A percentile compares a stretch with the other conserved stretches of the same genome.
phyloP scores from a whole-genome alignment of 345 rosid genomes.

The Ceriops zippeliana region DNA sequence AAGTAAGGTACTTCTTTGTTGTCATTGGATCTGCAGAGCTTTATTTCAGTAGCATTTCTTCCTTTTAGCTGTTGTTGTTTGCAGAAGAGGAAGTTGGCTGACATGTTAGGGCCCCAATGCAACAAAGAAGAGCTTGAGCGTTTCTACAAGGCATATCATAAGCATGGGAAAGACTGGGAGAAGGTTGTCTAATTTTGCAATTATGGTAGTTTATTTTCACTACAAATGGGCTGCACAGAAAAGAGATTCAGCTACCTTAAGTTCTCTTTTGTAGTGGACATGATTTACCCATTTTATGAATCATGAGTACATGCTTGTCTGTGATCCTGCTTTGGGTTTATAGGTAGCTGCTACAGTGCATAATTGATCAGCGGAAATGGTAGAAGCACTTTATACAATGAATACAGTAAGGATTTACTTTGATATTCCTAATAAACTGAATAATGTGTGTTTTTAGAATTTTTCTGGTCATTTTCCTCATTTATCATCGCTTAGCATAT shows the following conservation, averaged over 20 bases:
- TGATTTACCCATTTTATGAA: not conserved
- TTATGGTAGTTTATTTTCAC: not conserved
- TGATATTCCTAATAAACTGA: not conserved
- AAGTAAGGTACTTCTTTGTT: not conserved
- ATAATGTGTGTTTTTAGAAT: not conserved
- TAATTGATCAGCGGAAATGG: conserved; percentile 77
- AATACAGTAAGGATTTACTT: conserved; percentile 46
- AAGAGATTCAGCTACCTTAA: not conserved
- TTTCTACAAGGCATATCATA: conserved; percentile 82
- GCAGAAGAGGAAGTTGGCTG: conserved; percentile 75
- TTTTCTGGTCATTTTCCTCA: not conserved
- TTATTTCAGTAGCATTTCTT: not conserved
- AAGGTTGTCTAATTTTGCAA: conserved; percentile 44
- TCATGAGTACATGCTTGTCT: not conserved
- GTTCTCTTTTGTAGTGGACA: not conserved
- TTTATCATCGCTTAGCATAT: not conserved
- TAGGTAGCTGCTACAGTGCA: conserved; percentile 71
- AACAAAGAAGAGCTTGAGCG: conserved; percentile 69
- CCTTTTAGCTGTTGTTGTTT: not conserved
- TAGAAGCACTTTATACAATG: conserved; percentile 82
- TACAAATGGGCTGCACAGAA: not conserved
- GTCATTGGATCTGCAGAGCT: not conserved
- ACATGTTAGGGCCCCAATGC: conserved; percentile 91
- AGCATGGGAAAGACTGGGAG: conserved; percentile 84
- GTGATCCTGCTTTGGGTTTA: conserved; percentile 22